Percentiles rank a stretch among this genome's conserved stretches.
phyloP scores from a whole-genome alignment of 306 rosid genomes.

The Nissolia schottii region DNA sequence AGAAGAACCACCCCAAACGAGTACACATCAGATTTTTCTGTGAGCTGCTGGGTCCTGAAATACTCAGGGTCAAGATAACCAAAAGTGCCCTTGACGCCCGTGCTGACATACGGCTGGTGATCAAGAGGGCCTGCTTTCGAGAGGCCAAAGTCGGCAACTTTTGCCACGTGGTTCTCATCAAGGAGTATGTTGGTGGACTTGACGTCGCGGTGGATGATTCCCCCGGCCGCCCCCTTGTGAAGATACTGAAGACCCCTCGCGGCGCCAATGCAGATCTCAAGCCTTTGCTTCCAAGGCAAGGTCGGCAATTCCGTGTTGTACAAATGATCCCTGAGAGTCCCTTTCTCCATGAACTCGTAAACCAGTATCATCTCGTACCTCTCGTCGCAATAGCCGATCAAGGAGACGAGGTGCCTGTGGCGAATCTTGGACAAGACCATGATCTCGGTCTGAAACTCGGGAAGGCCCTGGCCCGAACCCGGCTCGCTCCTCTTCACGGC shows the following conservation, averaged over 20 bases:
- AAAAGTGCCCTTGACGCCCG: slow-evolving; percentile 47
- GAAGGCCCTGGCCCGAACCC: slow-evolving; percentile 48
- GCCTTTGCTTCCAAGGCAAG: slow-evolving; percentile 47
- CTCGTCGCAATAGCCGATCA: slow-evolving; percentile 52
- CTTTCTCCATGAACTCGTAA: slow-evolving; percentile 49
- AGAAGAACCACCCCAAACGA: slow-evolving; percentile 58
- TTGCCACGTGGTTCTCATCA: slow-evolving; percentile 45
- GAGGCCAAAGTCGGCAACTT: slow-evolving; percentile 64
- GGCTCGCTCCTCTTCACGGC: slow-evolving; percentile 55
- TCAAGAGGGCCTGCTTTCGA: slow-evolving; percentile 49
- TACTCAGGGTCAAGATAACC: slow-evolving; percentile 64
- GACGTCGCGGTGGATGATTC: slow-evolving; percentile 57
- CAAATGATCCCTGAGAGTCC: slow-evolving; percentile 46
- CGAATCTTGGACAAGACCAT: slow-evolving; percentile 54
- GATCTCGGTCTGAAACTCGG: slow-evolving; percentile 49
- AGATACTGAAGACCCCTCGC: slow-evolving; percentile 57
- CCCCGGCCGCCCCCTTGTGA: slow-evolving; percentile 45
- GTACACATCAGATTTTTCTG: slow-evolving; percentile 62
- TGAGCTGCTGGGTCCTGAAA: slow-evolving; percentile 37
- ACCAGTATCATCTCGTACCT: slow-evolving; percentile 51
- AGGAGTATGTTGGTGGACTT: slow-evolving; percentile 53
- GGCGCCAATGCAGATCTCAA: slow-evolving; percentile 54
- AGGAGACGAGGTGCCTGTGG: slow-evolving; percentile 50
- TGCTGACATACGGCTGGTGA: slow-evolving; percentile 29
- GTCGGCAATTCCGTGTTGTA: slow-evolving; percentile 23